Base-by-base conservation (phyloP, 2,329 filamentous ascomycete genomes). In the Calonectria multiphialidica region DNA sequence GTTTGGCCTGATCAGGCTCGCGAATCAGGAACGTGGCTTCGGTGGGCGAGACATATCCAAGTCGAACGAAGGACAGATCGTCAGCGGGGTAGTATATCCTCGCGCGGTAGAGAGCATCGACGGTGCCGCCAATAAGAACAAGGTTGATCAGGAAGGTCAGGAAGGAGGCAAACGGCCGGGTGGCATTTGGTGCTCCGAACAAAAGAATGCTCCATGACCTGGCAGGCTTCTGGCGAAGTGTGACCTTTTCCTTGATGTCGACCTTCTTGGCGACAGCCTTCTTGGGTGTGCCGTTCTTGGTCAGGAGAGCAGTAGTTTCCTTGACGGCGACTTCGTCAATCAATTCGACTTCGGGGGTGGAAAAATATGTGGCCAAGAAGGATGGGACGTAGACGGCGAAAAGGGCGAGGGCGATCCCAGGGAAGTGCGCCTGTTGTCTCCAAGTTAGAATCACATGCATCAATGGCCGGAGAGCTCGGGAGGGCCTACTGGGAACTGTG, bases 31-130 rank as follows among this genome's bases (percentile, higher is more conserved):
- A 88, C 72, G 92, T 95, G 25, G 95, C 97, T 68, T 93, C 93
- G 0, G 88, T 90, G 21, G 94, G 90, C 5, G 95, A 98, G 33
- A 98, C 93, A 81, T 96, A 96, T 30, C 97, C 97, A 18, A 98
- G 87, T 10, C 97, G 90, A 47, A 94, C 94, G 82, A 99, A 98
- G 0, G 95, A 94, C 13, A 98, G 86, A 75, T 97, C 92, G 33
- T 94, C 86, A 30, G 88, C 91, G 5, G 93, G 91, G 82, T 98
- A 89, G 40, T 93, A 89, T 71, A 93, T 82, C 13, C 91, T 90
- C 2, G 93, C 93, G 23, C 94, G 91, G 80, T 94, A 95, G 16
- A 98, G 88, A 45, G 96, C 90, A 82, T 99, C 97, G 30, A 93
- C 88, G 0, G 93, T 90, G 83, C 96, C 90, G 10, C 90, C 86